Base-by-base conservation (phyloP, 2,329 filamentous ascomycete genomes). In the Botrytis hyacinthi region DNA sequence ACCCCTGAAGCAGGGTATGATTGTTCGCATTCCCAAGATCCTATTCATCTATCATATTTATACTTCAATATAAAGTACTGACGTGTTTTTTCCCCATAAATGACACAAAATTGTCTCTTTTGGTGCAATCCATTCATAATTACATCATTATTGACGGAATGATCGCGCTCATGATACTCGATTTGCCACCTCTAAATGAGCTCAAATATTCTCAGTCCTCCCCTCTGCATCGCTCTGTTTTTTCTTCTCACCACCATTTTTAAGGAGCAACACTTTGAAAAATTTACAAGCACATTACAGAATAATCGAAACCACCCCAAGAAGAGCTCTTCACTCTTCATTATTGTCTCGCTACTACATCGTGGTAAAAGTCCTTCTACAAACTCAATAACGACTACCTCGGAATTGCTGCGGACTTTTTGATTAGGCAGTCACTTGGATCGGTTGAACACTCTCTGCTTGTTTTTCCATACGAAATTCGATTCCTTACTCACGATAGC, bases 41-140 rank as follows among this genome's bases (percentile, higher is more conserved):
- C 12, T 3, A 54, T n/a, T 7, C 12, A n/a, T 14, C 26, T 0
- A 54, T 54, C 12, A n/a, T n/a, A n/a, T 54, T n/a, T 26, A 54
- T 54, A n/a, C 48, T 54, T 54, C 0, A 16, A 0, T 7, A 51
- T 4, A 54, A 4, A 14, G 12, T 12, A 7, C 48, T 54, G 48
- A 54, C 26, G 26, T 12, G n/a, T 16, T 16, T n/a, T 0, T 1
- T 2, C 2, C 2, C 22, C 0, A n/a, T 5, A n/a, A 10, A n/a
- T 7, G 48, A n/a, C 26, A 6, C 1, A 3, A n/a, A 54, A n/a
- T 12, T 14, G 48, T 16, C 48, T 6, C n/a, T 54, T n/a, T 32
- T 6, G 20, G 0, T 20, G 54, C 29, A 57, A 20, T 1, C 4
- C 4, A 57, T 57, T 32, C 14, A 18, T 29, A 20, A 1, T 4